Percentiles rank a stretch among this genome's conserved stretches.
These are phyloP conservation scores for Acacia melanoxylon DNA, from an alignment of 306 rosid genomes.

Conservation along the genomic window DNA sequence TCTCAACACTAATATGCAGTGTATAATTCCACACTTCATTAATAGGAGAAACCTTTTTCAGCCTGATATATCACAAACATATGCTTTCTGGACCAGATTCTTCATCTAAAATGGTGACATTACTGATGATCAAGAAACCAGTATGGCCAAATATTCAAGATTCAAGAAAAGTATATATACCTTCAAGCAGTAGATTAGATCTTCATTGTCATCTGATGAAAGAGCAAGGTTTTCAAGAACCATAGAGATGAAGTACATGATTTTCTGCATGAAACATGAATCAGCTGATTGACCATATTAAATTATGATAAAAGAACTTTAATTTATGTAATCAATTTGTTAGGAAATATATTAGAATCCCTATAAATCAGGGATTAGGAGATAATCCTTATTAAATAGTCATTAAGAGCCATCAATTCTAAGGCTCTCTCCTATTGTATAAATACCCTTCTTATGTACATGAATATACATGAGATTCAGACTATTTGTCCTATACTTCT, in stretches of 20 bases:
- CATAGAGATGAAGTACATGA: slow-evolving; percentile 72
- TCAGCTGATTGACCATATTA: slow-evolving; percentile 31
- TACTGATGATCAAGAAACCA: slow-evolving; percentile 2
- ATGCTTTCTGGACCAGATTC: not conserved
- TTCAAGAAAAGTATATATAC: slow-evolving; percentile 43
- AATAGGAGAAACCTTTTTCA: not conserved
- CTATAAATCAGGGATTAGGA: too few relatives aligned
- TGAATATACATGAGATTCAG: too few relatives aligned
- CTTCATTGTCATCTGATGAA: slow-evolving; percentile 83
- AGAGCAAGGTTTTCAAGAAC: slow-evolving; percentile 91
- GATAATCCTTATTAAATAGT: too few relatives aligned
- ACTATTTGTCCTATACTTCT: too few relatives aligned
- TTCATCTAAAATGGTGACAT: not conserved
- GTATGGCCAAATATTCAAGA: not conserved
- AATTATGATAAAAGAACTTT: not conserved
- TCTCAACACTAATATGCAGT: not conserved
- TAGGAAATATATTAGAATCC: too few relatives aligned
- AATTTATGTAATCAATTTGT: not conserved
- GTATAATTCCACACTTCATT: slow-evolving; percentile 9
- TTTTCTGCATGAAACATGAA: slow-evolving; percentile 67
- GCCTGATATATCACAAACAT: not conserved
- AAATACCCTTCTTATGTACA: too few relatives aligned
- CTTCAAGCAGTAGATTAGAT: slow-evolving; percentile 87
- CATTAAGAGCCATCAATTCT: too few relatives aligned
- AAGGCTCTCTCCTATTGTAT: too few relatives aligned